These are phyloP conservation scores for Aegle marmelos DNA, from an alignment of 345 rosid genomes.

Conservation along the genomic window DNA sequence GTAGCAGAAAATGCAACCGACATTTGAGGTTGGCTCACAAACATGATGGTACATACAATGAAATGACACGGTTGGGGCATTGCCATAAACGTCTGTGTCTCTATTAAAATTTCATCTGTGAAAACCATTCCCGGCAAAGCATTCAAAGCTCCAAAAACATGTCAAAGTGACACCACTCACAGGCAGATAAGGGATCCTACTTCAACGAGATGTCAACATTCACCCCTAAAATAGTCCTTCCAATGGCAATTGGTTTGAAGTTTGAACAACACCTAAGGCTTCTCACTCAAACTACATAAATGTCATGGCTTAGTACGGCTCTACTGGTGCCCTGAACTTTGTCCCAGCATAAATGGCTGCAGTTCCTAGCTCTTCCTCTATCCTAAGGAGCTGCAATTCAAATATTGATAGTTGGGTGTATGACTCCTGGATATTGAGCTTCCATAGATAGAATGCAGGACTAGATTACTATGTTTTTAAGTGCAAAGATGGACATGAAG, in stretches of 20 bases:
- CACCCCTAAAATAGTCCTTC: too few species aligned
- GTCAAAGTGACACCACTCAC: neutral
- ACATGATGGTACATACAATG: neutral
- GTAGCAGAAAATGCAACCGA: neutral
- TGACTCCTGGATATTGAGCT: neutral
- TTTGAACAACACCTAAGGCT: neutral
- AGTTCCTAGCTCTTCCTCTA: slow-evolving; percentile 53
- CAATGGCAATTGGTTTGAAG: too few species aligned
- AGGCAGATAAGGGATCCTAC: neutral
- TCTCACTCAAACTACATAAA: neutral
- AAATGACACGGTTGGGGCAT: neutral
- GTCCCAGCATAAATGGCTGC: slow-evolving; percentile 47
- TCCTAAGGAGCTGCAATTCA: slow-evolving; percentile 49
- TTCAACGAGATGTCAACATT: neutral
- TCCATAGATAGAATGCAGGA: neutral
- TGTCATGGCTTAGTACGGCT: slow-evolving; percentile 32
- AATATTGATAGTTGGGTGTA: neutral
- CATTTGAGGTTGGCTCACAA: too few species aligned
- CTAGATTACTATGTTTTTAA: neutral
- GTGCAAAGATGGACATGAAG: neutral
- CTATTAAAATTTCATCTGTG: neutral
- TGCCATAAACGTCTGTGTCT: neutral
- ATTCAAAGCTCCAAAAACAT: neutral
- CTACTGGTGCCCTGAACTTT: slow-evolving; percentile 49
- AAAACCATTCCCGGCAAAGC: neutral